These are phyloP conservation scores for Dendrobium nobile DNA, from an alignment of 106 monocot species.

Conservation along the genomic window DNA sequence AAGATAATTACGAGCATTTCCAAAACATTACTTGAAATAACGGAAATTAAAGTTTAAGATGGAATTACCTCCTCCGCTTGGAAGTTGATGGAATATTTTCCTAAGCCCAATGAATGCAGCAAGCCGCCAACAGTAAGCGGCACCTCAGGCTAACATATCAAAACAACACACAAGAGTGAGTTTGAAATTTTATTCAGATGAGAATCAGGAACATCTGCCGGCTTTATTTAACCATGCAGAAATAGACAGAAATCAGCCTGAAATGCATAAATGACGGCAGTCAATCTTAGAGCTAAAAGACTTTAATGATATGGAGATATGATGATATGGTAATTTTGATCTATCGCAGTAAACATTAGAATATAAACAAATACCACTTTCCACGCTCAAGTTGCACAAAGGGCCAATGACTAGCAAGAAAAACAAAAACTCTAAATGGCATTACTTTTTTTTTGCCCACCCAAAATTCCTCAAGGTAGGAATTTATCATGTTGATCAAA, in stretches of 20 bases:
- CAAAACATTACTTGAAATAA: not conserved
- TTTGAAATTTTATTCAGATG: not conserved
- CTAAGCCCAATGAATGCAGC: slow-evolving; percentile 63
- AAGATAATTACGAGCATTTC: not conserved
- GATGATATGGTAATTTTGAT: not conserved
- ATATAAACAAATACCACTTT: not conserved
- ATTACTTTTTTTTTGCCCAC: no score
- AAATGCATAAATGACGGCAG: not conserved
- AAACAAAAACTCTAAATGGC: no score
- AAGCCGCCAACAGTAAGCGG: slow-evolving; percentile 51
- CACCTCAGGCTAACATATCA: slow-evolving; percentile 51
- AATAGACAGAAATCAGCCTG: not conserved
- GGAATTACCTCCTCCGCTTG: slow-evolving; percentile 87
- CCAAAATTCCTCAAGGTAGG: no score
- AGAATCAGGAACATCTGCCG: not conserved
- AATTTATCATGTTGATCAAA: no score
- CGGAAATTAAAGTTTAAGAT: not conserved
- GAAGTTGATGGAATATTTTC: slow-evolving; percentile 79
- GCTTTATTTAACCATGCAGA: not conserved
- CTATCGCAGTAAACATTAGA: not conserved
- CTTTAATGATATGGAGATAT: not conserved
- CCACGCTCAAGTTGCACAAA: not conserved
- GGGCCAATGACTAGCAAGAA: no score
- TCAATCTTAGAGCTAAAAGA: not conserved
- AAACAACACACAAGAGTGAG: not conserved